These are phyloP conservation scores for Xylaria sp. DNA, from an alignment of 2,329 filamentous ascomycete genomes.

Conservation along the genomic window DNA sequence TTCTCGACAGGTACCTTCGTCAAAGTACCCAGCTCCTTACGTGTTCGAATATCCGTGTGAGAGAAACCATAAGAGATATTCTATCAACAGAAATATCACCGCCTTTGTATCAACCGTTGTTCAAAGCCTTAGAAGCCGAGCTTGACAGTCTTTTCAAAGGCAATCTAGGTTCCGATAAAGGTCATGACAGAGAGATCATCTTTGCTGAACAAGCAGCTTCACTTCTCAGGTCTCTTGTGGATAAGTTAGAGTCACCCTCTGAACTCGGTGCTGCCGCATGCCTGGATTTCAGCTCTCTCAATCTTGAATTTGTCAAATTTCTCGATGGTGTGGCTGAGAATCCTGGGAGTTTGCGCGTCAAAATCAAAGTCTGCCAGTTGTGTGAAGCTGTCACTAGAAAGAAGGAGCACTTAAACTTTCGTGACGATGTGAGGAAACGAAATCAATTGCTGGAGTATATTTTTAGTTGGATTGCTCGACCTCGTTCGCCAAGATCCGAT, in stretches of 20 bases:
- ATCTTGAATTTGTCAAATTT: slow-evolving; percentile 74
- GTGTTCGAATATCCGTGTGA: slow-evolving; percentile 70
- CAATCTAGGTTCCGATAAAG: slow-evolving; percentile 61
- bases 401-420: slow-evolving; percentile 74
- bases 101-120: slow-evolving; percentile 69
- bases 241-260: slow-evolving; percentile 70
- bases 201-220: slow-evolving; percentile 76
- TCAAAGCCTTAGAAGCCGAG: slow-evolving; percentile 72
- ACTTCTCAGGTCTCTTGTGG: slow-evolving; percentile 70
- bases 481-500: slow-evolving; percentile 62
- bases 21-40: slow-evolving; percentile 73
- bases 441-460: slow-evolving; percentile 76
- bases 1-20: slow-evolving; percentile 68
- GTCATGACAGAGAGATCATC: slow-evolving; percentile 68
- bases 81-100: slow-evolving; percentile 73
- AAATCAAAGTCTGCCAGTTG: slow-evolving; percentile 75
- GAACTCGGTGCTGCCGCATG: slow-evolving; percentile 71
- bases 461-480: slow-evolving; percentile 74
- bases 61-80: slow-evolving; percentile 74
- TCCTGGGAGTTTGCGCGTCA: slow-evolving; percentile 67
- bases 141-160: slow-evolving; percentile 71
- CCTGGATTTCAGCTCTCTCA: slow-evolving; percentile 70
- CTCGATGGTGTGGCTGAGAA: slow-evolving; percentile 68
- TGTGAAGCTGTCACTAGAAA: slow-evolving; percentile 72
- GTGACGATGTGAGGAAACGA: slow-evolving; percentile 74